phyloP scores from a whole-genome alignment of 139 green algal genomes.

The Closterium sp. region DNA sequence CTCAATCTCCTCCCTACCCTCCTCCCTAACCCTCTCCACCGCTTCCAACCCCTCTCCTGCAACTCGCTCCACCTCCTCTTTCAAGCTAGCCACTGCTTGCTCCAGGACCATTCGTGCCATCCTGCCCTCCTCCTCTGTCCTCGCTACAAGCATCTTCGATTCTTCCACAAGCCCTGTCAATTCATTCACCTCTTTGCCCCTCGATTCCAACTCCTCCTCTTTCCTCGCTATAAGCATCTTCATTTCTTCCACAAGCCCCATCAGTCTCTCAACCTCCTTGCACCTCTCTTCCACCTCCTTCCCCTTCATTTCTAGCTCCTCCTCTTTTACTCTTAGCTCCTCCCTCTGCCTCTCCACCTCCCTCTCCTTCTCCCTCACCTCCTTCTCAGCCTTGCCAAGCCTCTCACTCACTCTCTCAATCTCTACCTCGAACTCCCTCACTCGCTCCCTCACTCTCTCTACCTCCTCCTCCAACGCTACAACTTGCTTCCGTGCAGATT shows the following conservation, averaged over 20 bases:
- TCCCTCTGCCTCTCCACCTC: no score
- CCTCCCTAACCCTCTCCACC: neutral
- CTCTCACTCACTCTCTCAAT: neutral
- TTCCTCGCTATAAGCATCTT: neutral
- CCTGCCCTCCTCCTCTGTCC: neutral
- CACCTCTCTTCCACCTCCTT: no score
- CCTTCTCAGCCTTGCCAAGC: neutral
- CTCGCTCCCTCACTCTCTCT: neutral
- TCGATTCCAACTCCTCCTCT: neutral
- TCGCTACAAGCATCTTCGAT: neutral
- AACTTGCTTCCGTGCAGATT: neutral
- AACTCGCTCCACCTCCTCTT: neutral
- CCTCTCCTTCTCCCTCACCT: neutral
- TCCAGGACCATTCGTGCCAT: neutral
- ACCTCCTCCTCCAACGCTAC: neutral
- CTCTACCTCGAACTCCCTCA: neutral
- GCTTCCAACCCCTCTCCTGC: neutral
- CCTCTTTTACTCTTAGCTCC: no score
- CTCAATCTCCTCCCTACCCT: neutral
- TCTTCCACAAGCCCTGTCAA: neutral
- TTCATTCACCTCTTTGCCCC: neutral
- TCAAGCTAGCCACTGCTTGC: neutral
- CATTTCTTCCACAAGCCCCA: no score
- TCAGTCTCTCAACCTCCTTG: no score
- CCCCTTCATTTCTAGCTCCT: no score